A percentile compares a stretch with the other conserved stretches of the same genome.
Conservation (phyloP, 2,329 filamentous ascomycete genomes). For the Botryosphaeria agaves region DNA sequence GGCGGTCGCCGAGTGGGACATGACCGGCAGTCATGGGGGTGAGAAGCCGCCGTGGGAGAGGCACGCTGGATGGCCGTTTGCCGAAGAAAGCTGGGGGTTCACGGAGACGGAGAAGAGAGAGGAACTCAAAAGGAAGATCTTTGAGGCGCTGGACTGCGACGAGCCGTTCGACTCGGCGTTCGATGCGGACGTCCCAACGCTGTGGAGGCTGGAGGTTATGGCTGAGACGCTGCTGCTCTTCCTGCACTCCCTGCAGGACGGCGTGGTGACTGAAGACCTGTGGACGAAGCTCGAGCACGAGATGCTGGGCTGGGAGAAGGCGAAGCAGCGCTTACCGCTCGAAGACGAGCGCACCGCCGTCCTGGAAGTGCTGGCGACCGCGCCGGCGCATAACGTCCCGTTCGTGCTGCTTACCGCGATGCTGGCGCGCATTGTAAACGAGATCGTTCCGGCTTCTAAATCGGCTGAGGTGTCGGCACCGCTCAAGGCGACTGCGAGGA, state of each 20-base stretch:
- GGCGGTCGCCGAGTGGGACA: conserved; percentile 44
- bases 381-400: conserved; percentile 68
- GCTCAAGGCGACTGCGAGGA: conserved; percentile 15
- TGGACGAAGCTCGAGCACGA: conserved; percentile 53
- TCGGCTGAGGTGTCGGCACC: conserved; percentile 14
- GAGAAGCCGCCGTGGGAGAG: conserved; percentile 32
- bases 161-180: conserved; percentile 43
- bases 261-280: conserved; percentile 51
- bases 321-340: conserved; percentile 22
- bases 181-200: conserved; percentile 40
- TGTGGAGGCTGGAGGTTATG: conserved; percentile 58
- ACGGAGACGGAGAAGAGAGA: conserved; percentile 22
- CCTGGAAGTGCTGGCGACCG: conserved; percentile 55
- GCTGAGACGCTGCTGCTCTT: conserved; percentile 58
- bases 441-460: conserved; percentile 19
- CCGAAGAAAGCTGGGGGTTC: conserved; percentile 29
- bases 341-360: conserved; percentile 44
- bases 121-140: conserved; percentile 24
- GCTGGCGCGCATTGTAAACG: conserved; percentile 41
- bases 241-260: conserved; percentile 57
- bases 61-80: conserved; percentile 43
- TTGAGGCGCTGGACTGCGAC: conserved; percentile 59
- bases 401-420: conserved; percentile 79
- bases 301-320: conserved; percentile 30
- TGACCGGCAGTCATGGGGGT: conserved; percentile 27